Evolutionary conservation across 202 grass and related monocot genomes (phyloP).

Genomic region (Elaeis oleifera): DNA sequence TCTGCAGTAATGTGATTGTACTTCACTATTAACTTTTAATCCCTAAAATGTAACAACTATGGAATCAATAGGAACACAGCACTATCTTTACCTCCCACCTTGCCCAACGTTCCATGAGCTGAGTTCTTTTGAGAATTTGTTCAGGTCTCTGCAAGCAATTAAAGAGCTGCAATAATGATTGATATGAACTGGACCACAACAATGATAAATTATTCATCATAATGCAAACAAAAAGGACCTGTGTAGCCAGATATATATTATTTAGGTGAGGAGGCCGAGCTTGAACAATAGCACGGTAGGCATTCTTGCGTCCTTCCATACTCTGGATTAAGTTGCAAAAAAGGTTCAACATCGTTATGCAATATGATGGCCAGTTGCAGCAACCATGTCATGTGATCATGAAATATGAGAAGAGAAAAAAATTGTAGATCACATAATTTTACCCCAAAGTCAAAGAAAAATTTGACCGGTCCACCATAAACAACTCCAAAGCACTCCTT

Average conservation of each 20-base stretch:
- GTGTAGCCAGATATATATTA: slow-evolving; percentile 95
- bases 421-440: background rate
- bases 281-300: slow-evolving; percentile 91
- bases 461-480: slow-evolving; percentile 97
- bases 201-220: background rate
- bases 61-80: too few relatives aligned
- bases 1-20: slow-evolving; percentile 33
- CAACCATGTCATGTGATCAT: slow-evolving; percentile 8
- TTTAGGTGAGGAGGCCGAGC: slow-evolving; percentile 78
- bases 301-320: slow-evolving; percentile 83
- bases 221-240: slow-evolving; percentile 44
- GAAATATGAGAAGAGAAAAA: slow-evolving; percentile 15
- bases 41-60: too few relatives aligned
- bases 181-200: too few relatives aligned
- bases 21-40: too few relatives aligned
- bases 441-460: slow-evolving; percentile 99
- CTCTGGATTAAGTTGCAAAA: slow-evolving; percentile 45
- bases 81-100: slow-evolving; percentile 73
- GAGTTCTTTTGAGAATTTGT: slow-evolving; percentile 98
- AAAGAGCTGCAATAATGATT: slow-evolving; percentile 20
- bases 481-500: slow-evolving; percentile 95
- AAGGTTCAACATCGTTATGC: too few relatives aligned
- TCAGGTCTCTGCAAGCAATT: slow-evolving; percentile 75
- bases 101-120: slow-evolving; percentile 91
- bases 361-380: too few relatives aligned